Conservation (phyloP, 139 green algal genomes). For the Diplosphaera chodatii region DNA sequence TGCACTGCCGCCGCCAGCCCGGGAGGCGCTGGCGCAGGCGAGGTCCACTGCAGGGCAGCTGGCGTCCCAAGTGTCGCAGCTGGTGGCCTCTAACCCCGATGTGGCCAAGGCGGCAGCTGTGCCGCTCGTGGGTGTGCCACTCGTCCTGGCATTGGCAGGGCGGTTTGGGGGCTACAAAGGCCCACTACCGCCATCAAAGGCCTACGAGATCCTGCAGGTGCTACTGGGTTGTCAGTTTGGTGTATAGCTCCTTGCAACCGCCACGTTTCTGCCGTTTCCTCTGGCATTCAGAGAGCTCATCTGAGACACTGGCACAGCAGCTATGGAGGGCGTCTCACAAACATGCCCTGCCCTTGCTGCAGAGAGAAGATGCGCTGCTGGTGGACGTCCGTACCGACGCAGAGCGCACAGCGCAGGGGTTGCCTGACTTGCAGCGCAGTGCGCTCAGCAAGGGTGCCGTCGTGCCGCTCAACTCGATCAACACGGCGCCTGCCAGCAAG, state of each 20-base stretch:
- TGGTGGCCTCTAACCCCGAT: not conserved
- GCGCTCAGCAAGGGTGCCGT: slow-evolving; percentile 41
- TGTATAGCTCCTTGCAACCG: no score
- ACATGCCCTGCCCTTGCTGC: not conserved
- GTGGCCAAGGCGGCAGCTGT: not conserved
- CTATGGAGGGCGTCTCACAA: no score
- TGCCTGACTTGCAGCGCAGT: slow-evolving; percentile 40
- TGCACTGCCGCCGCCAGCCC: not conserved
- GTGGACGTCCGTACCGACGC: slow-evolving; percentile 47
- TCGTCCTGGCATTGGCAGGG: not conserved
- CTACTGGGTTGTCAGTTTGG: no score
- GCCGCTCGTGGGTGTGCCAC: not conserved
- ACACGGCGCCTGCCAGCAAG: not conserved
- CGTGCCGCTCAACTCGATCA: slow-evolving; percentile 6
- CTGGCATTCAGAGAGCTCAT: no score
- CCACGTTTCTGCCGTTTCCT: no score
- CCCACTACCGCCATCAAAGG: not conserved
- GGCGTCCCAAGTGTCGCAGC: not conserved
- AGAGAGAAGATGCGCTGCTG: slow-evolving; percentile 41
- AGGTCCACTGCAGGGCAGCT: not conserved
- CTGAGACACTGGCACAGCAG: no score
- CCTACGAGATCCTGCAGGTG: not conserved
- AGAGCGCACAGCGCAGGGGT: slow-evolving; percentile 25
- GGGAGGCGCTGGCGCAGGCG: not conserved
- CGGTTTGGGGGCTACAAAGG: not conserved